Evolutionary conservation across 164 flowering plant genomes (phyloP), one percentile per base, ranked within the genome.

Genomic region (Aristolochia contorta): DNA sequence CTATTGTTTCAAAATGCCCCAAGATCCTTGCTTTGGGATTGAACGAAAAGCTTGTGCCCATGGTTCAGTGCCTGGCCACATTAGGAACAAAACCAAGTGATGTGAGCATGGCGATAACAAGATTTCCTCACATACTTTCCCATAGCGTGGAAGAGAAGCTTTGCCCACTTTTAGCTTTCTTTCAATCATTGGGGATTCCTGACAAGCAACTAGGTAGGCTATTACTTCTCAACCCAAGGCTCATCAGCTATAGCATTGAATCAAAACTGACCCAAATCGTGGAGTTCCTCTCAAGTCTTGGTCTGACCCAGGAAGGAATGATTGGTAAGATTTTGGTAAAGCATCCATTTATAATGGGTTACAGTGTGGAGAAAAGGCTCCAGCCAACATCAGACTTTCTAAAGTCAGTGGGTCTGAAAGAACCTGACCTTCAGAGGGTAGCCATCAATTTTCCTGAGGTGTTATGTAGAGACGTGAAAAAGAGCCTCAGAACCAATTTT

Each of bases 131-230:
- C 74, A 76, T 91, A 23, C 83, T 94, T 41, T 75, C 81, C 8
- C 96, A 94, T 68, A 86, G 95, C 46, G 82, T 91, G 60, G 96
- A 91, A 69, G 93, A 91, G 76, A 88, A 94, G 75, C 88, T 94
- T 21, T 91, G 95, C 65, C 99, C 96, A 2, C 84, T 94, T 41
- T 68, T 94, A 52, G 99, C 89, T 14, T 91, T 88, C 78, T 86
- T 91, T 55, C 86, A 94, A 69, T 72, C 84, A 22, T 70, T 86
- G 45, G 99, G 97, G 30, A 76, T 91, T 24, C 78, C 86, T 16
- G 88, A 83, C 47, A 82, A 82, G 62, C 91, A 88, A 63, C 58
- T 85, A 24, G 99, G 97, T 6, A 94, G 81, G 73, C 71, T 94
- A 63, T 53, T 94, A 25, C 57, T 91, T 46, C 70, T 79, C 25